phyloP scores from a whole-genome alignment of 2,329 filamentous ascomycete genomes.

The Didymella pinodella region DNA sequence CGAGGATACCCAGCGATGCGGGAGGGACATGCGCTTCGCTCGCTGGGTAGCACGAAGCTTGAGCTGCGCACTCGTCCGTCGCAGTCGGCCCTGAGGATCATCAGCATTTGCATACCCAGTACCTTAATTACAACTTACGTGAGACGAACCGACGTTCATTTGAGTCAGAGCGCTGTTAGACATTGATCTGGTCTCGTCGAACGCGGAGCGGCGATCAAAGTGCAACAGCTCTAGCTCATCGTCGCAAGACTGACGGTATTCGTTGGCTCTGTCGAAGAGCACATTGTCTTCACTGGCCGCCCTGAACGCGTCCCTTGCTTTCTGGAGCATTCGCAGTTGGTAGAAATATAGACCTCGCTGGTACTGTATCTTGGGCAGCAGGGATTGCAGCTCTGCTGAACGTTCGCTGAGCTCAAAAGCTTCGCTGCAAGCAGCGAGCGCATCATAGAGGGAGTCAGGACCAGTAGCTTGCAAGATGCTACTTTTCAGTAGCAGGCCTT shows the following conservation, averaged over 20 bases:
- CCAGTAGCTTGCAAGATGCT: constrained; percentile 32
- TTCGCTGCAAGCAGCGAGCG: constrained; percentile 44
- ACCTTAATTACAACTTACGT: constrained; percentile 16
- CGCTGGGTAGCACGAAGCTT: constrained; percentile 31
- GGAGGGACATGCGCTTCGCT: constrained; percentile 37
- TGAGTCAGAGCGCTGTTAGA: constrained; percentile 30
- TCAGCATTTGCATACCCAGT: constrained; percentile 5
- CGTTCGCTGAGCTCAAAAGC: constrained; percentile 41
- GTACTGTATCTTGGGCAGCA: constrained; percentile 38
- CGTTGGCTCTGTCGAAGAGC: constrained; percentile 24
- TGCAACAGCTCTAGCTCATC: constrained; percentile 29
- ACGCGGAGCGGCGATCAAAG: constrained; percentile 36
- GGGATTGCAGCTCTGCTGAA: constrained; percentile 28
- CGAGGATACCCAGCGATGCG: constrained; percentile 25
- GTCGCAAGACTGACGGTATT: constrained; percentile 30
- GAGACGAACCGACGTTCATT: constrained; percentile 24
- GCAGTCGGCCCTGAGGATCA: constrained; percentile 28
- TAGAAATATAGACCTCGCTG: constrained; percentile 38
- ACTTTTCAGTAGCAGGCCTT: constrained; percentile 45
- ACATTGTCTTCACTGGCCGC: constrained; percentile 20
- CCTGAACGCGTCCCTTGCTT: constrained; percentile 34
- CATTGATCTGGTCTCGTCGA: constrained; percentile 39
- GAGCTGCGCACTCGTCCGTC: constrained; percentile 36
- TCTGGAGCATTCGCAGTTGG: constrained; percentile 33
- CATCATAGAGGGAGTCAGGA: constrained; percentile 37